Conservation (phyloP, 2,329 filamentous ascomycete species). For the Neonectria ditissima region DNA sequence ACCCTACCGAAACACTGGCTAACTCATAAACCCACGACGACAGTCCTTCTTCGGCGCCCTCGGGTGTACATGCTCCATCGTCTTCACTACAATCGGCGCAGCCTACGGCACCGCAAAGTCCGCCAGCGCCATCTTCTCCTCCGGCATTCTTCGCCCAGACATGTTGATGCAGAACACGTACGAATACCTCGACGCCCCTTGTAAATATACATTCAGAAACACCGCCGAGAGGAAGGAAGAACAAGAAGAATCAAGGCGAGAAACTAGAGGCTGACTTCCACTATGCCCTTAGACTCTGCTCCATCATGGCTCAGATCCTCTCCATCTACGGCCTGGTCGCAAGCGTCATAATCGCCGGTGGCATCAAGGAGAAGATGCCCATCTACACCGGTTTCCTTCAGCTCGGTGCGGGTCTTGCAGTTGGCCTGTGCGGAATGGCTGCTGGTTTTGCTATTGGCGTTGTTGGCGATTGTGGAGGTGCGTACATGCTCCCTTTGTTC, state of each 20-base stretch:
- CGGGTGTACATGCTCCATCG: conserved; percentile 58
- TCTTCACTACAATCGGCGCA: conserved; percentile 64
- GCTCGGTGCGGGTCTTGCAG: conserved; percentile 57
- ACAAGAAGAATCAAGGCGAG: neutral
- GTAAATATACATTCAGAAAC: neutral
- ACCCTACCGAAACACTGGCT: neutral
- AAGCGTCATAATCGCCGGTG: conserved; percentile 58
- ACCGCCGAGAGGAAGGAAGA: neutral
- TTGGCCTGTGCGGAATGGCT: conserved; percentile 59
- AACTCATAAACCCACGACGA: neutral
- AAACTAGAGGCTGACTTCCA: conserved; percentile 21
- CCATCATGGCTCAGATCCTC: conserved; percentile 62
- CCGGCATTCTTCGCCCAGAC: conserved; percentile 58
- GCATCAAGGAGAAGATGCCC: conserved; percentile 55
- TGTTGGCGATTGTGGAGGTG: conserved; percentile 59
- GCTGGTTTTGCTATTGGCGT: conserved; percentile 62
- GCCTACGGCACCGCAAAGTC: conserved; percentile 60
- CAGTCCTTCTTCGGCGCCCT: conserved; percentile 58
- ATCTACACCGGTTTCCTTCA: conserved; percentile 58
- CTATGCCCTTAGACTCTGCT: conserved; percentile 48
- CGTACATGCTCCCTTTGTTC: conserved; percentile 24
- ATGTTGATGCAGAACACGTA: conserved; percentile 58
- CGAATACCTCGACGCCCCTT: conserved; percentile 17
- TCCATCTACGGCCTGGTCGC: conserved; percentile 61
- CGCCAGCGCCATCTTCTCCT: conserved; percentile 57